Evolutionary conservation across 148 eudicot genomes (phyloP).

Genomic region (Nyssa sinensis): DNA sequence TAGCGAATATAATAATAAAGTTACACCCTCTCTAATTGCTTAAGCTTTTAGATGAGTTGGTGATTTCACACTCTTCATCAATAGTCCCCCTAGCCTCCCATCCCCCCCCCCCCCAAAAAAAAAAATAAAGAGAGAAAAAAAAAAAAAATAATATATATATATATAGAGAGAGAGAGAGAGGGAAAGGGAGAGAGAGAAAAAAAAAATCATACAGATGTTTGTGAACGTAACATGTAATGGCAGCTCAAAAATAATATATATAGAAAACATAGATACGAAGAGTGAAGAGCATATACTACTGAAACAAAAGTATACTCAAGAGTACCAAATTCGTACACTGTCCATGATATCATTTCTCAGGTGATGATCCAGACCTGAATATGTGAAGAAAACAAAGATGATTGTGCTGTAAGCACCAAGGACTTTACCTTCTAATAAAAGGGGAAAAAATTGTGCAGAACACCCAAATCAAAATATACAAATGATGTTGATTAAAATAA

Average conservation of each 20-base stretch:
- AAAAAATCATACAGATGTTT: slow-evolving; percentile 1
- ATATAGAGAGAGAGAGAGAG: no score
- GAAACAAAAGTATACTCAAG: slow-evolving; percentile 5
- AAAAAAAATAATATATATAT: neutral
- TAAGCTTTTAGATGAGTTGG: no score
- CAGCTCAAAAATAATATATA: slow-evolving; percentile 26
- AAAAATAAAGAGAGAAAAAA: neutral
- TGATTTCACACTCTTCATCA: no score
- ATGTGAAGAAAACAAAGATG: slow-evolving; percentile 1
- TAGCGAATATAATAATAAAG: no score
- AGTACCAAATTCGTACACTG: slow-evolving; percentile 35
- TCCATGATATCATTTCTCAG: slow-evolving; percentile 12
- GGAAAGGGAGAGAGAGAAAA: no score
- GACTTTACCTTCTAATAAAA: neutral
- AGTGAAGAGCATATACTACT: slow-evolving; percentile 18
- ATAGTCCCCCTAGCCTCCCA: neutral
- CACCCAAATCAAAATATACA: neutral
- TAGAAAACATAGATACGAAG: slow-evolving; percentile 9
- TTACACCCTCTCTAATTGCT: no score
- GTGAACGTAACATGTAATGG: neutral
- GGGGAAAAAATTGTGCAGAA: neutral
- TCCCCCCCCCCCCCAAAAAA: neutral
- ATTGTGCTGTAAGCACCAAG: slow-evolving; percentile 4
- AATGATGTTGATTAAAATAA: neutral
- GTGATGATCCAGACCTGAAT: slow-evolving; percentile 37